phyloP scores from a whole-genome alignment of 768 basidiomycete genomes.

The Gloeostereum incarnatum region DNA sequence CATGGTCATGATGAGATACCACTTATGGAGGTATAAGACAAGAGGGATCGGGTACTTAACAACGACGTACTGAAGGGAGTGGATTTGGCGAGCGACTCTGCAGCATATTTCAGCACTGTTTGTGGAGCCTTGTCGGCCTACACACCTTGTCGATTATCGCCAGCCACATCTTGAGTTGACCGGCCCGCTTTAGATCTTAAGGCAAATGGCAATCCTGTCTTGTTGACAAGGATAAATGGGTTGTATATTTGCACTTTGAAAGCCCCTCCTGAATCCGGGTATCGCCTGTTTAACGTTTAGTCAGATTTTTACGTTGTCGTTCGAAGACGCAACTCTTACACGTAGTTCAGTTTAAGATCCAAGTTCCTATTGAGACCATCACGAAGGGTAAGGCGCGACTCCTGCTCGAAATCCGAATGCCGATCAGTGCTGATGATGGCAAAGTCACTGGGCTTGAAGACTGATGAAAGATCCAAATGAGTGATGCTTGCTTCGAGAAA shows the following conservation, averaged over 20 bases:
- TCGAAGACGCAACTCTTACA: slow-evolving; percentile 45
- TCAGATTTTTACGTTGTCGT: background rate
- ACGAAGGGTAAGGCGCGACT: slow-evolving; percentile 58
- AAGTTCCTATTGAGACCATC: slow-evolving; percentile 73
- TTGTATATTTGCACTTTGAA: slow-evolving; percentile 94
- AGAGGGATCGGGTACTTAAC: slow-evolving; percentile 1
- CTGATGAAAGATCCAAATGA: slow-evolving; percentile 26
- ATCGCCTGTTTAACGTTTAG: slow-evolving; percentile 36
- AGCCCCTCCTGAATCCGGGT: slow-evolving; percentile 87
- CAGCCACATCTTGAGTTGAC: slow-evolving; percentile 75
- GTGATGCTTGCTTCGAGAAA: background rate
- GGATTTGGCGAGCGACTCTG: slow-evolving; percentile 41
- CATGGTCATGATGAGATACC: slow-evolving; percentile 74
- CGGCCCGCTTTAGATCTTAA: slow-evolving; percentile 60
- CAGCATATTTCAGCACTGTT: too few relatives aligned
- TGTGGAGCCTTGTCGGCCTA: too few relatives aligned
- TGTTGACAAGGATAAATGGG: slow-evolving; percentile 88
- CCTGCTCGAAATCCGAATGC: slow-evolving; percentile 81
- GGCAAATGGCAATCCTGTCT: slow-evolving; percentile 78
- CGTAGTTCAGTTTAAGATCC: slow-evolving; percentile 78
- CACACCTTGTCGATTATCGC: slow-evolving; percentile 33
- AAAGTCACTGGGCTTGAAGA: slow-evolving; percentile 90
- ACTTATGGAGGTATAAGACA: slow-evolving; percentile 33
- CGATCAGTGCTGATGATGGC: slow-evolving; percentile 95
- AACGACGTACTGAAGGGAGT: slow-evolving; percentile 71